Evolutionary conservation across 2,329 filamentous ascomycete species (phyloP).

Genomic region (Mycosphaerella sp.): DNA sequence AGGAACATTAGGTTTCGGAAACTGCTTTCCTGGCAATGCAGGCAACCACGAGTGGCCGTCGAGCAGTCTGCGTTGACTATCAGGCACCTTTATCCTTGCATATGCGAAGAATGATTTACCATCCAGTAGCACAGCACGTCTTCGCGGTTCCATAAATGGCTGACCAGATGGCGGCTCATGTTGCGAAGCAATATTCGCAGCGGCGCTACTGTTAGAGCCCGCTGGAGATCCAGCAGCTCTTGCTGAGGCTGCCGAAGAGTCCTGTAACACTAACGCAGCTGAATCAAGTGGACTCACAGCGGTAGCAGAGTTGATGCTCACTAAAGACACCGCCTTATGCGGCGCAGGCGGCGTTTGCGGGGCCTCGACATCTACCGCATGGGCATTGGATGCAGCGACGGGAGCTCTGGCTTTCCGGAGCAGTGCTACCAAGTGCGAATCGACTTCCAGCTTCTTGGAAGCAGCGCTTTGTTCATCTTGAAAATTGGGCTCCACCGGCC

Average conservation of each 20-base stretch:
- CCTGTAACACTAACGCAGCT: background rate
- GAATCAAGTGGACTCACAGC: background rate
- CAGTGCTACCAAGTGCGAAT: background rate
- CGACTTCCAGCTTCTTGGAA: background rate
- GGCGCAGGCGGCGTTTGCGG: background rate
- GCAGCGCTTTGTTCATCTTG: background rate
- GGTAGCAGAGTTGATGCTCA: background rate
- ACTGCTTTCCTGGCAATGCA: conserved; percentile 32
- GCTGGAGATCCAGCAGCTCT: background rate
- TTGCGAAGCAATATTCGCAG: background rate
- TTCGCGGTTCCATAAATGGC: background rate
- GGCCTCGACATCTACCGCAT: background rate
- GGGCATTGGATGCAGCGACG: background rate
- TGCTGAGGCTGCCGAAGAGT: background rate
- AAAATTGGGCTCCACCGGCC: conserved; percentile 14
- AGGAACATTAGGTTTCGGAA: conserved; percentile 38
- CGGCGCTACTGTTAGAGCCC: background rate
- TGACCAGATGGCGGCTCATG: background rate
- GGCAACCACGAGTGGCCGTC: conserved; percentile 38
- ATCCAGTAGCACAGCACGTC: background rate
- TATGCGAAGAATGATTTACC: conserved; percentile 12
- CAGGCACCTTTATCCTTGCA: conserved; percentile 33
- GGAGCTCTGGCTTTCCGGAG: background rate
- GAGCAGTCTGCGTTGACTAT: conserved; percentile 48
- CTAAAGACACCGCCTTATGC: background rate